phyloP scores from a whole-genome alignment of 2,329 filamentous ascomycete species.

The Neurospora crassa region DNA sequence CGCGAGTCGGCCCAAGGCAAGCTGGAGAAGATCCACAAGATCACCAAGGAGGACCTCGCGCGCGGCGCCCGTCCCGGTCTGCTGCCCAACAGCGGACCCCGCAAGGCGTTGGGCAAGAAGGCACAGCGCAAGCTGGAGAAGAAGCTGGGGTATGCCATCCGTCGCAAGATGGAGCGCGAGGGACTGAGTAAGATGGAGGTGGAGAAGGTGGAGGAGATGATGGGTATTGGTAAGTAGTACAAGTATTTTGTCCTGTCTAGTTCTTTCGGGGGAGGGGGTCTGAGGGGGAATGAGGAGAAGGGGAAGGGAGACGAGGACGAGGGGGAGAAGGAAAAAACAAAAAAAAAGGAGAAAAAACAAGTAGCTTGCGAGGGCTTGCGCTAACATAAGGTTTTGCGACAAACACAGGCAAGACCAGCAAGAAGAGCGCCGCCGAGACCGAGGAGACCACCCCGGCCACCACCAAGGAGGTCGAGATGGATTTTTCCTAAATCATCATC shows the following conservation, averaged over 20 bases:
- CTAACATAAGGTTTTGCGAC: background rate
- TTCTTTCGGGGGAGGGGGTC: too few species aligned
- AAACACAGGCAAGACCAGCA: background rate
- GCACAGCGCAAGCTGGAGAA: constrained; percentile 46
- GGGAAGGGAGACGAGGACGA: too few species aligned
- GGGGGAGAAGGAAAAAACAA: background rate
- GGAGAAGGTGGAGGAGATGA: constrained; percentile 21
- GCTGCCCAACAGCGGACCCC: constrained; percentile 46
- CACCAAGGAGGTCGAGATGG: background rate
- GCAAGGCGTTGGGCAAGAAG: constrained; percentile 42
- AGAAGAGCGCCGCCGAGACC: background rate
- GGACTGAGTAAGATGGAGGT: constrained; percentile 28
- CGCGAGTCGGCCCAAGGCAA: constrained; percentile 28
- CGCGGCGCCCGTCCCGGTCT: constrained; percentile 44
- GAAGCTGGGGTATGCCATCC: constrained; percentile 41
- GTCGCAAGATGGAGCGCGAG: constrained; percentile 40
- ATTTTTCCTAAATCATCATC: background rate
- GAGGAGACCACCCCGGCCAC: background rate
- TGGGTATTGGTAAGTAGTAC: background rate
- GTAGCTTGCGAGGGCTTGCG: background rate
- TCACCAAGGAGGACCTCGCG: constrained; percentile 28
- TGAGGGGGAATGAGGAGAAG: too few species aligned
- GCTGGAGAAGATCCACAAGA: constrained; percentile 11
- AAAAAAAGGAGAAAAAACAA: background rate
- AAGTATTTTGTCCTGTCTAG: background rate